A percentile compares a stretch with the other conserved stretches of the same genome.
Conservation (phyloP, 2,329 filamentous ascomycete genomes). For the Alternaria alternata region DNA sequence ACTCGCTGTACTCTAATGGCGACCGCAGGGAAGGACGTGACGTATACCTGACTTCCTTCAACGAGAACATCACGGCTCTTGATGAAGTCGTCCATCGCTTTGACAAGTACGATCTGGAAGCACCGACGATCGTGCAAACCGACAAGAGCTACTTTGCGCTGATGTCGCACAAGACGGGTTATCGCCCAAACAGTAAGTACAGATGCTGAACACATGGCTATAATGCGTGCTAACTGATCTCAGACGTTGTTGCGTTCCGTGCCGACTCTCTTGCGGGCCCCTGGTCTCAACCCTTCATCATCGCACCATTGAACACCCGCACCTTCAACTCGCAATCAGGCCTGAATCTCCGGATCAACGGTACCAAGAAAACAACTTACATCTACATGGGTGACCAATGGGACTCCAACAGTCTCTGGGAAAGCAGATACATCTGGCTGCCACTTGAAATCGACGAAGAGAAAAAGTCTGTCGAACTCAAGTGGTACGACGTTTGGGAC, state of each 20-base stretch:
- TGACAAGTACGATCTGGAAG: constrained; percentile 68
- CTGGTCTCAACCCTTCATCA: constrained; percentile 64
- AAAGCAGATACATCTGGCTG: constrained; percentile 66
- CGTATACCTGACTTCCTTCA: constrained; percentile 65
- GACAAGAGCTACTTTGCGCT: constrained; percentile 67
- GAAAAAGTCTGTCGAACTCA: constrained; percentile 59
- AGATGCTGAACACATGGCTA: background rate
- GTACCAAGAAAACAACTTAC: constrained; percentile 59
- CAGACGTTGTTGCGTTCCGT: constrained; percentile 64
- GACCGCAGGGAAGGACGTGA: constrained; percentile 64
- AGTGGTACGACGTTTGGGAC: constrained; percentile 66
- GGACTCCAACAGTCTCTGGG: constrained; percentile 66
- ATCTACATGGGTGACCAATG: constrained; percentile 63
- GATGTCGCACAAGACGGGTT: constrained; percentile 71
- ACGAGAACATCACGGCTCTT: constrained; percentile 61
- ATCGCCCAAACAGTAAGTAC: constrained; percentile 63
- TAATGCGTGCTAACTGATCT: constrained; percentile 7
- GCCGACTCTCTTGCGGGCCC: constrained; percentile 61
- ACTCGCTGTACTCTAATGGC: constrained; percentile 68
- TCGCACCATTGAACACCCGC: constrained; percentile 60
- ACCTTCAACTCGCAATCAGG: constrained; percentile 64
- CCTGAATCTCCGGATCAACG: constrained; percentile 58
- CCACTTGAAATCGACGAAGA: constrained; percentile 62
- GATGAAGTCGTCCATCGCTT: constrained; percentile 64
- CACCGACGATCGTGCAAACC: constrained; percentile 67